Base-by-base conservation (phyloP, 768 basidiomycete species). In the Nevesoporus exiguus region DNA sequence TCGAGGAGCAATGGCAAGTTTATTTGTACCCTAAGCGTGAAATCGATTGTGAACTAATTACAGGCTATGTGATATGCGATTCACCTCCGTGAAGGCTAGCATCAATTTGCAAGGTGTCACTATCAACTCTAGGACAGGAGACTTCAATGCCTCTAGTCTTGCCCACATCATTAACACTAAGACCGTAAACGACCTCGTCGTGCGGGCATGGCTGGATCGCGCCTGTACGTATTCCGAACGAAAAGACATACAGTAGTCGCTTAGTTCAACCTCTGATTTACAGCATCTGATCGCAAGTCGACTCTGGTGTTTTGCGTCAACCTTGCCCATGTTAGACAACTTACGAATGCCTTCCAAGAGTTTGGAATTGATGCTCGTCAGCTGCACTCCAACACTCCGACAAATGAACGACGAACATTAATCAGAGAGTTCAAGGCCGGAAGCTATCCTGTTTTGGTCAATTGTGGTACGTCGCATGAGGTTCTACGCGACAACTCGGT, bases 291-390 rank as follows among this genome's bases (percentile, higher is more conserved):
- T 11, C 82, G 95, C 44, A 86, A 84, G 70, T 95, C 95, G 2
- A 97, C 93, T 0, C 75, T 98, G 4, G 81, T 96, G n/a, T 98
- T 98, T 66, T 93, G 91, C 57, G 88, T 94, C 52, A 86, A 90
- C 59, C 68, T 96, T 1, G 77, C 82, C 0, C 96, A 98, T 68
- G 89, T 96, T 33, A 73, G 78, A 40, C 80, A 80, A 6, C 73
- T 98, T 40, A 91, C 93, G 0, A 76, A 79, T 36, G 70, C 77
- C 2, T 98, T 96, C 64, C 81, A 86, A 33, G 71, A 73, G 9
- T 82, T 78, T 25, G 94, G 93, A 1, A 71, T 97, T 34, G 94
- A 97, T 66, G 95, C 95, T 25, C 80, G 92, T 56, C 89, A 86
- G 59, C 61, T 98, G 5, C 83, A 87, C 56, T 79, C 88, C 5